Conservation (phyloP, 2,329 filamentous ascomycete genomes). For the Zymoseptoria pseudotritici region DNA sequence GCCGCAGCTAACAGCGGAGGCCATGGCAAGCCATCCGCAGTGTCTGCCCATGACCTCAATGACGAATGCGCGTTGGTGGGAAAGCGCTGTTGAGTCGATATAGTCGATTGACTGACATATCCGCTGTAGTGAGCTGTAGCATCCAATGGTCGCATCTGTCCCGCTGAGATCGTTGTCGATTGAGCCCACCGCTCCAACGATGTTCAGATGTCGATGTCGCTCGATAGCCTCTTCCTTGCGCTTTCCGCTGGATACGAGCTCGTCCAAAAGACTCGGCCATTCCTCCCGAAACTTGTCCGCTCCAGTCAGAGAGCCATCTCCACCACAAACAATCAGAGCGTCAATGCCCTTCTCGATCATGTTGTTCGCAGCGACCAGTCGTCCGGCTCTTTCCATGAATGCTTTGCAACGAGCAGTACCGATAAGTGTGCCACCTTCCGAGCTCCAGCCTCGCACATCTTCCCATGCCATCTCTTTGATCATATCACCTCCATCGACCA, state of each 20-base stretch:
- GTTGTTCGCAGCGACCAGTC: constrained; percentile 83
- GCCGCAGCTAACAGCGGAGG: constrained; percentile 89
- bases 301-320: constrained; percentile 91
- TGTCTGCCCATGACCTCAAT: constrained; percentile 98
- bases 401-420: constrained; percentile 88
- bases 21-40: constrained; percentile 94
- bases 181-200: constrained; percentile 90
- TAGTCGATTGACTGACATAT: constrained; percentile 96
- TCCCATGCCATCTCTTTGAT: constrained; percentile 87
- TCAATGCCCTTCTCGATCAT: constrained; percentile 90
- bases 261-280: constrained; percentile 80
- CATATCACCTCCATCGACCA: constrained; percentile 80
- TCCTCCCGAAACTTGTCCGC: constrained; percentile 88
- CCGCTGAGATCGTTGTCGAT: constrained; percentile 98
- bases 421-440: constrained; percentile 90
- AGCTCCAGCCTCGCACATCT: constrained; percentile 88
- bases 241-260: constrained; percentile 69
- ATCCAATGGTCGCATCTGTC: constrained; percentile 95
- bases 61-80: constrained; percentile 92
- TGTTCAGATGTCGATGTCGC: constrained; percentile 82
- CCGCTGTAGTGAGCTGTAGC: constrained; percentile 83
- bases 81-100: constrained; percentile 89
- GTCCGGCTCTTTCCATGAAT: constrained; percentile 82
- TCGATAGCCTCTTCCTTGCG: constrained; percentile 63
- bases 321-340: constrained; percentile 91